Conservation (phyloP, 306 rosid genomes). For the Crotalaria pallida region DNA sequence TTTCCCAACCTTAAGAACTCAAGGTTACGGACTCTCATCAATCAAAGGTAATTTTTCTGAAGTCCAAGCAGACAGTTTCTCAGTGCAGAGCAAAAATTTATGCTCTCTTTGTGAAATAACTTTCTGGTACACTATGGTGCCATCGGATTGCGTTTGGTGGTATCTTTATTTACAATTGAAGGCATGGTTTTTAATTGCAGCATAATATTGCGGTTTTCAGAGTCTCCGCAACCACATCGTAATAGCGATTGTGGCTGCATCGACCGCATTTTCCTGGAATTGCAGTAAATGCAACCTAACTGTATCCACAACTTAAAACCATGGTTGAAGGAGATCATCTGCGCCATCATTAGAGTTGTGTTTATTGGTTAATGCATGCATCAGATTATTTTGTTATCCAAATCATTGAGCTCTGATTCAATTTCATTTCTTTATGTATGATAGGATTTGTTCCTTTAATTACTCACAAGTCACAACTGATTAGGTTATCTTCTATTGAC, state of each 20-base stretch:
- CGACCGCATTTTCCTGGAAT: no score
- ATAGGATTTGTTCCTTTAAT: background rate
- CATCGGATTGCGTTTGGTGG: background rate
- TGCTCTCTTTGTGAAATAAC: background rate
- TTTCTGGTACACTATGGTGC: background rate
- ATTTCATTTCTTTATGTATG: background rate
- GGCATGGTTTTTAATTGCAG: no score
- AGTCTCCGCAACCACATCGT: no score
- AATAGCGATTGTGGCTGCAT: no score
- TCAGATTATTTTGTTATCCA: background rate
- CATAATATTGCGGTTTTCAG: no score
- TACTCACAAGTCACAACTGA: background rate
- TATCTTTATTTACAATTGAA: background rate
- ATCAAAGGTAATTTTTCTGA: constrained; percentile 64
- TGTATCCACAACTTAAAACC: no score
- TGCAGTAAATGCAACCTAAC: no score
- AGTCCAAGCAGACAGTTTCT: background rate
- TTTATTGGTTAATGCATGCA: background rate
- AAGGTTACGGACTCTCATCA: constrained; percentile 88
- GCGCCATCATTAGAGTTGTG: background rate
- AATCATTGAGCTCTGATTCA: background rate
- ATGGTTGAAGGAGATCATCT: background rate
- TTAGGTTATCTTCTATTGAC: constrained; percentile 1
- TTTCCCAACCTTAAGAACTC: constrained; percentile 94
- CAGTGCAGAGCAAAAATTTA: background rate